Percentiles rank a stretch among this genome's conserved stretches.
These are phyloP conservation scores for Rutstroemia sp. DNA, from an alignment of 2,329 filamentous ascomycete species.

Conservation along the genomic window DNA sequence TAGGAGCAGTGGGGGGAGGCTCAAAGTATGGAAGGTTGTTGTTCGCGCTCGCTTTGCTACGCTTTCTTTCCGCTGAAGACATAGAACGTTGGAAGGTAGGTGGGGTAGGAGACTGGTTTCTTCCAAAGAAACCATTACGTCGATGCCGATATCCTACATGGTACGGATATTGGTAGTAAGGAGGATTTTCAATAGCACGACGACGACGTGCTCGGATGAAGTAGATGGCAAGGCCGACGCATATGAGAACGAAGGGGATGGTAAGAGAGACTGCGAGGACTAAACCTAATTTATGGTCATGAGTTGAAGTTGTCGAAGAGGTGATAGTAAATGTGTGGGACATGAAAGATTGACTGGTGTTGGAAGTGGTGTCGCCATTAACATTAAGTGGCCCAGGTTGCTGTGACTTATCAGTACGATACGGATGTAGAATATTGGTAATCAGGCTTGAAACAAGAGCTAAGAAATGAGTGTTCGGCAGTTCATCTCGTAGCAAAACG, in stretches of 20 bases:
- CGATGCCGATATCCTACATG: constrained; percentile 1
- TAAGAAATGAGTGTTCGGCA: background rate
- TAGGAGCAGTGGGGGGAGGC: constrained; percentile 5
- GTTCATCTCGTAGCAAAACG: too few species aligned
- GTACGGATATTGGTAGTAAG: constrained; percentile 4
- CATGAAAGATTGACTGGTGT: background rate
- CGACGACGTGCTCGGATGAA: background rate
- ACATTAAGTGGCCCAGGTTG: background rate
- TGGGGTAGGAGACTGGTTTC: background rate
- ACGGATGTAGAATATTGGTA: background rate
- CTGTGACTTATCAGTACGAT: background rate
- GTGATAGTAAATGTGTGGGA: constrained; percentile 4
- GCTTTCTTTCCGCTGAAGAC: background rate
- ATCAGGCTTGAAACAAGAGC: background rate
- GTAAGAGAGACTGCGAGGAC: constrained; percentile 6
- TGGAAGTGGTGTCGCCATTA: background rate
- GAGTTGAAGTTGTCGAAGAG: background rate
- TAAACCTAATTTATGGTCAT: constrained; percentile 2
- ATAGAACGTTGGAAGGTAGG: background rate
- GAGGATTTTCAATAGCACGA: background rate
- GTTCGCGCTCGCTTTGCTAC: background rate
- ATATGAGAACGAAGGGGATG: constrained; percentile 4
- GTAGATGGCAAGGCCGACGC: background rate
- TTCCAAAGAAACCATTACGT: background rate
- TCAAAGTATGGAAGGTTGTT: background rate